These are phyloP conservation scores for Talaromyces wortmannii DNA, from an alignment of 495 filamentous ascomycete species.

Conservation along the genomic window DNA sequence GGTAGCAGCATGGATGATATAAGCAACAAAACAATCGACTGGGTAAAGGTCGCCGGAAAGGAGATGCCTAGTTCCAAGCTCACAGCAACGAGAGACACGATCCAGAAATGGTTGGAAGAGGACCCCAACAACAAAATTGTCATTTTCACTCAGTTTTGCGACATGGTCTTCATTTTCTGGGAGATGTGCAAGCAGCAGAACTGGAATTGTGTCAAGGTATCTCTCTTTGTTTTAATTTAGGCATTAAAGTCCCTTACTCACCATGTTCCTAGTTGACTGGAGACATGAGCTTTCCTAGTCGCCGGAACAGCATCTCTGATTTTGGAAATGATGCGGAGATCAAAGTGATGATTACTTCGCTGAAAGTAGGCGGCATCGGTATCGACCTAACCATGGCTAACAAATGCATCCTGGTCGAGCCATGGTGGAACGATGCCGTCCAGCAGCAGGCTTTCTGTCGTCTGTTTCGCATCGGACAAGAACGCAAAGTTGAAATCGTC, in stretches of 20 bases:
- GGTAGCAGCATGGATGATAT: constrained; percentile 2
- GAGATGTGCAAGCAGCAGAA: constrained; percentile 15
- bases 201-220: constrained; percentile 19
- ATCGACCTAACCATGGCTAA: constrained; percentile 50
- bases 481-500: constrained; percentile 42
- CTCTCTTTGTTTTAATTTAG: neutral
- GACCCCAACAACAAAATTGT: constrained; percentile 29
- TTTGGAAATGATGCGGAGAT: constrained; percentile 19
- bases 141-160: constrained; percentile 31
- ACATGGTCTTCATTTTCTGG: constrained; percentile 20
- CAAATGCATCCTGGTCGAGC: constrained; percentile 50
- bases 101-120: constrained; percentile 25
- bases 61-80: constrained; percentile 22
- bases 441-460: constrained; percentile 54
- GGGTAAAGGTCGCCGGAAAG: constrained; percentile 13
- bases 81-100: constrained; percentile 15
- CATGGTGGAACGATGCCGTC: constrained; percentile 52
- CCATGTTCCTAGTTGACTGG: constrained; percentile 22
- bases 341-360: constrained; percentile 32
- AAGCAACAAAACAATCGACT: constrained; percentile 12
- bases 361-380: constrained; percentile 39
- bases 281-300: constrained; percentile 12
- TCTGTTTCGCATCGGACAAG: constrained; percentile 57
- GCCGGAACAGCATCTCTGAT: constrained; percentile 18
- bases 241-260: neutral